Evolutionary conservation across 2,329 filamentous ascomycete genomes (phyloP).

Genomic region (Talaromyces sp.): DNA sequence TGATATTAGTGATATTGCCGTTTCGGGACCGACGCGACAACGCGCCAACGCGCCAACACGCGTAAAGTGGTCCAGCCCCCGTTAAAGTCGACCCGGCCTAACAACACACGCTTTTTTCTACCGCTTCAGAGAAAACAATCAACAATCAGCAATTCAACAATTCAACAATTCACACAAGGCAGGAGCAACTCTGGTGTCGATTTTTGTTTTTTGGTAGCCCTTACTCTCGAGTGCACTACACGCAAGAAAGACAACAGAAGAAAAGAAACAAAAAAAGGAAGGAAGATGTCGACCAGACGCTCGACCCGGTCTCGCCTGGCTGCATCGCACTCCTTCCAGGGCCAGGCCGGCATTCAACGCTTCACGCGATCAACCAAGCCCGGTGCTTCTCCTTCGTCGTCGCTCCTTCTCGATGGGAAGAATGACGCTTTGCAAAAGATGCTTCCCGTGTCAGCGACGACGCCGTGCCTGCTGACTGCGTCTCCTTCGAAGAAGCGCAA

Average conservation of each 20-base stretch:
- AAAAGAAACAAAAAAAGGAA: neutral
- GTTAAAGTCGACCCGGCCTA: no score
- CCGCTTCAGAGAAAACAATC: neutral
- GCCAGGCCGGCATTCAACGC: slow-evolving; percentile 35
- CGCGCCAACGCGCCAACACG: neutral
- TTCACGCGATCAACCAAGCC: slow-evolving; percentile 45
- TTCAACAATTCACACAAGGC: neutral
- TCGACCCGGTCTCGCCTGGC: slow-evolving; percentile 6
- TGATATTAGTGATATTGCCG: neutral
- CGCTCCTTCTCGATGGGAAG: slow-evolving; percentile 25
- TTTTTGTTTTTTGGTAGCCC: neutral
- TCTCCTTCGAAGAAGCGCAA: slow-evolving; percentile 40
- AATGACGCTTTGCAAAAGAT: slow-evolving; percentile 16
- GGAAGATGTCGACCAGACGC: slow-evolving; percentile 17
- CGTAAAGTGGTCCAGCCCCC: neutral
- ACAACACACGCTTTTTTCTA: neutral
- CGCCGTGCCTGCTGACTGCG: slow-evolving; percentile 20
- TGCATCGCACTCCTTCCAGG: slow-evolving; percentile 23
- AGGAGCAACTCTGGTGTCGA: neutral
- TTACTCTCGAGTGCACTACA: neutral
- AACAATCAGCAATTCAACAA: neutral
- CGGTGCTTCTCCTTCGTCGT: slow-evolving; percentile 16
- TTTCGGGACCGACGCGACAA: neutral
- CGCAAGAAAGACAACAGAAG: neutral
- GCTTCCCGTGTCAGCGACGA: slow-evolving; percentile 6